These are phyloP conservation scores for Gaeumannomyces sp. DNA, from an alignment of 2,329 filamentous ascomycete species.

Conservation along the genomic window DNA sequence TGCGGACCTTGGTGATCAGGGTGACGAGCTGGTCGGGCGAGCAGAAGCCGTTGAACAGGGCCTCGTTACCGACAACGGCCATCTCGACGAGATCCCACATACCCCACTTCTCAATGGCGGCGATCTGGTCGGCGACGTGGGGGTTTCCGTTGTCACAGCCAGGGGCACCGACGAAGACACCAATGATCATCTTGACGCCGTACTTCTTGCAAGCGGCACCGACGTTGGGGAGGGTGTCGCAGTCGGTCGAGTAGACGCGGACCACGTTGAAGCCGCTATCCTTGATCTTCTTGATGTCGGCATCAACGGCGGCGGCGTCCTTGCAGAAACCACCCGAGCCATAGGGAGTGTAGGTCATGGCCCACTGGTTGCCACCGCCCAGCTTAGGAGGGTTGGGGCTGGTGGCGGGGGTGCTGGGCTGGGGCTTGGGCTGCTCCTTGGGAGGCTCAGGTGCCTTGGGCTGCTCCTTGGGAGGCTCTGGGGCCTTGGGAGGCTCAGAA, in stretches of 20 bases:
- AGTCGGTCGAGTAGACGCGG: conserved; percentile 91
- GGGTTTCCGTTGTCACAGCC: conserved; percentile 51
- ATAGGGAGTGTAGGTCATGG: conserved; percentile 78
- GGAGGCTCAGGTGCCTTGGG: conserved; percentile 17
- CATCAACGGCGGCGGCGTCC: conserved; percentile 46
- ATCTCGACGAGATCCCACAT: conserved; percentile 73
- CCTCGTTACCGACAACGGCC: conserved; percentile 87
- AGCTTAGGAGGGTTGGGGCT: conserved; percentile 25
- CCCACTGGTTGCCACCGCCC: conserved; percentile 53
- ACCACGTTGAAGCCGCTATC: conserved; percentile 60
- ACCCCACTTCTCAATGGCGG: conserved; percentile 64
- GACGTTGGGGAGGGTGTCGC: conserved; percentile 70
- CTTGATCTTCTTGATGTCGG: conserved; percentile 59
- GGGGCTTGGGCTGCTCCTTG: conserved; percentile 11
- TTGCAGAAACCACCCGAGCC: conserved; percentile 57
- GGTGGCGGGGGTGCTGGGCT: conserved; percentile 17
- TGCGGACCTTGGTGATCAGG: conserved; percentile 65
- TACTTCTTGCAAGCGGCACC: conserved; percentile 59
- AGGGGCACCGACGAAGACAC: conserved; percentile 72
- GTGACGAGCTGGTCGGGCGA: conserved; percentile 55
- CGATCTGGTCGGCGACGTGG: conserved; percentile 66
- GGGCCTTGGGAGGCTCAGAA: conserved; percentile 14
- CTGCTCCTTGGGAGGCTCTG: conserved; percentile 15
- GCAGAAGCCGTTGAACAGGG: conserved; percentile 69
- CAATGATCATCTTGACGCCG: conserved; percentile 75